Percentiles rank a stretch among this genome's conserved stretches.
phyloP scores from a whole-genome alignment of 225 moss, liverwort and hornwort genomes.

The Physcomitrium patens region DNA sequence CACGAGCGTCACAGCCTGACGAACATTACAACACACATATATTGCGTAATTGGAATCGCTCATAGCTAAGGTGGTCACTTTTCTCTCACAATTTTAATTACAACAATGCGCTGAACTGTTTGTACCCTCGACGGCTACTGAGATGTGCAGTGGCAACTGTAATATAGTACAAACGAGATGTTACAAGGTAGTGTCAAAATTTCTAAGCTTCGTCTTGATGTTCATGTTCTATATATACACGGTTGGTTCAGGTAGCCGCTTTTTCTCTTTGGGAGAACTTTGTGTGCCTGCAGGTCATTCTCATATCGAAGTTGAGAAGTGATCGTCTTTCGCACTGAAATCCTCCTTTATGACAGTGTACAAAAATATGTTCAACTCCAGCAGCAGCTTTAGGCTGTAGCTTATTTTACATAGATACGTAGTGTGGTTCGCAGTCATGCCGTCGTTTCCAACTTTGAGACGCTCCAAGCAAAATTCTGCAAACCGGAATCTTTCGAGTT shows the following conservation, averaged over 20 bases:
- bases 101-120: slow-evolving; percentile 29
- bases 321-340: not conserved
- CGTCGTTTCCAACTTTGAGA: slow-evolving; percentile 15
- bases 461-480: slow-evolving; percentile 12
- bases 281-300: too few relatives aligned
- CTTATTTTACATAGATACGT: slow-evolving; percentile 27
- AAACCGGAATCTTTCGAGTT: too few relatives aligned
- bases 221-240: slow-evolving; percentile 13
- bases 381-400: not conserved
- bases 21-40: too few relatives aligned
- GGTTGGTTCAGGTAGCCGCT: slow-evolving; percentile 14
- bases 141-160: slow-evolving; percentile 30
- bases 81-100: slow-evolving; percentile 35
- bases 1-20: too few relatives aligned
- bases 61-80: slow-evolving; percentile 33
- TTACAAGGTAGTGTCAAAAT: slow-evolving; percentile 50
- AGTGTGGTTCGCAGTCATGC: slow-evolving; percentile 8
- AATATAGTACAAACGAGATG: slow-evolving; percentile 46
- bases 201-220: slow-evolving; percentile 31
- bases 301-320: not conserved
- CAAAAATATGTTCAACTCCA: slow-evolving; percentile 18
- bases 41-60: not conserved
- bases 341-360: slow-evolving; percentile 15
- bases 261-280: too few relatives aligned
- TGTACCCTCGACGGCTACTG: slow-evolving; percentile 18